Conservation (phyloP, 2,329 filamentous ascomycete genomes). For the Ascomycota sp. region DNA sequence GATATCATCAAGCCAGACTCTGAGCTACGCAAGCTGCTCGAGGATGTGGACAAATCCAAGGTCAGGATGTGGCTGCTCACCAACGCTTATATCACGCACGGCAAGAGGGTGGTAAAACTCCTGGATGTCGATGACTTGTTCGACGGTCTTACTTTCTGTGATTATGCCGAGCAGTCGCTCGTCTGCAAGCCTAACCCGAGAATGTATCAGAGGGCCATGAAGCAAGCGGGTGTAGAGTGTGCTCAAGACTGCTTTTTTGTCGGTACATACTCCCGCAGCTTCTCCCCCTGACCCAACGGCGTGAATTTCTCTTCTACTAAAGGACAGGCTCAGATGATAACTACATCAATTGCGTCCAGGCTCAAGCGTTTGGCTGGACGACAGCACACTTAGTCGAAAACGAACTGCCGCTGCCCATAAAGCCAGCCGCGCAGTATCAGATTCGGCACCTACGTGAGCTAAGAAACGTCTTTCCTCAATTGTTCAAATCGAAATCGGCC, state of each 20-base stretch:
- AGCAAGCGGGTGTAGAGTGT: conserved; percentile 50
- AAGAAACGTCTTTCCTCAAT: conserved; percentile 55
- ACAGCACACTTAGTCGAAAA: conserved; percentile 73
- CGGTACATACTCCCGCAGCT: conserved; percentile 32
- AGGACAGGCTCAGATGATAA: conserved; percentile 50
- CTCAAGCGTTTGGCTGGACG: conserved; percentile 67
- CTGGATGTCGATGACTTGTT: conserved; percentile 75
- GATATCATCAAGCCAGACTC: conserved; percentile 62
- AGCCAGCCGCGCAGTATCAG: conserved; percentile 50
- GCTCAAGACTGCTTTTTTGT: conserved; percentile 75
- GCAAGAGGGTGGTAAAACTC: conserved; percentile 58
- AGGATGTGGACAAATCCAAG: conserved; percentile 65
- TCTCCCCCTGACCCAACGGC: too few species aligned
- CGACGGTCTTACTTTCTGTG: conserved; percentile 86
- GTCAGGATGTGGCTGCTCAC: conserved; percentile 89
- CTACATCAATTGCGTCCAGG: conserved; percentile 57
- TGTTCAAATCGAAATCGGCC: conserved; percentile 44
- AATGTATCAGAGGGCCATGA: conserved; percentile 82
- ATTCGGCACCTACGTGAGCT: conserved; percentile 61
- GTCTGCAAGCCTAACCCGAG: conserved; percentile 70
- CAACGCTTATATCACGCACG: conserved; percentile 87
- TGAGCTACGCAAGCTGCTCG: conserved; percentile 52
- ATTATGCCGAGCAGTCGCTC: conserved; percentile 55
- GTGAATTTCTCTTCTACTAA: too few species aligned
- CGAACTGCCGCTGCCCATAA: conserved; percentile 38